phyloP scores from a whole-genome alignment of 192 early-diverging fungal species.

The Coemansia sp. region DNA sequence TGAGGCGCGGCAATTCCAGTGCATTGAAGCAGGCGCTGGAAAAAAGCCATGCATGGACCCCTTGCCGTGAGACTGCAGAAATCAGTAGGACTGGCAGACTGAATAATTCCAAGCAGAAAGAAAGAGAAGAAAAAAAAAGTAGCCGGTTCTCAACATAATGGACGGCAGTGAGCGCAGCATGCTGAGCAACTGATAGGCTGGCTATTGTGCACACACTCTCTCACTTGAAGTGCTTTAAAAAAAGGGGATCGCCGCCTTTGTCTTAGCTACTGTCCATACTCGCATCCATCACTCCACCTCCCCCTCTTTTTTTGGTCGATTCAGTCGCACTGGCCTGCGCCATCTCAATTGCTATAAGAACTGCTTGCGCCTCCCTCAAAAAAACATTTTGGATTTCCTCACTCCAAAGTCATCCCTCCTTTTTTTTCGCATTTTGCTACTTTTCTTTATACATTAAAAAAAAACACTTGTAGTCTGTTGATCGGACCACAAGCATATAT shows the following conservation, averaged over 20 bases:
- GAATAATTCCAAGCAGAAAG: background rate
- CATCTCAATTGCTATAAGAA: conserved; percentile 4
- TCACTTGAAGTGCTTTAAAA: background rate
- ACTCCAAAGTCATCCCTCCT: background rate
- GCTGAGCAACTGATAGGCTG: background rate
- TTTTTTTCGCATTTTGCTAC: background rate
- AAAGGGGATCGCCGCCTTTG: conserved; percentile 6
- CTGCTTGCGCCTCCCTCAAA: background rate
- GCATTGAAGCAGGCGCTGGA: conserved; percentile 4
- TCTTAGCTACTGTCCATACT: conserved; percentile 5
- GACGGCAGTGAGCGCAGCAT: background rate
- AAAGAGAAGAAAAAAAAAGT: background rate
- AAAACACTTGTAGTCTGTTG: conserved; percentile 6
- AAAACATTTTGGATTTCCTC: background rate
- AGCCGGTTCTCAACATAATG: background rate
- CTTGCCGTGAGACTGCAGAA: conserved; percentile 7
- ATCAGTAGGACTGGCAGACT: background rate
- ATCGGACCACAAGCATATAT: conserved; percentile 5
- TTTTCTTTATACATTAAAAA: background rate
- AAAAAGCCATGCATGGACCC: background rate
- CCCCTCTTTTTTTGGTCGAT: background rate
- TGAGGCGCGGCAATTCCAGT: background rate
- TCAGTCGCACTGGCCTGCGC: conserved; percentile 3
- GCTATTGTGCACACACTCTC: background rate
- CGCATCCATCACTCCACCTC: background rate